phyloP scores from a whole-genome alignment of 306 rosid genomes.

The Calophaca sinica region DNA sequence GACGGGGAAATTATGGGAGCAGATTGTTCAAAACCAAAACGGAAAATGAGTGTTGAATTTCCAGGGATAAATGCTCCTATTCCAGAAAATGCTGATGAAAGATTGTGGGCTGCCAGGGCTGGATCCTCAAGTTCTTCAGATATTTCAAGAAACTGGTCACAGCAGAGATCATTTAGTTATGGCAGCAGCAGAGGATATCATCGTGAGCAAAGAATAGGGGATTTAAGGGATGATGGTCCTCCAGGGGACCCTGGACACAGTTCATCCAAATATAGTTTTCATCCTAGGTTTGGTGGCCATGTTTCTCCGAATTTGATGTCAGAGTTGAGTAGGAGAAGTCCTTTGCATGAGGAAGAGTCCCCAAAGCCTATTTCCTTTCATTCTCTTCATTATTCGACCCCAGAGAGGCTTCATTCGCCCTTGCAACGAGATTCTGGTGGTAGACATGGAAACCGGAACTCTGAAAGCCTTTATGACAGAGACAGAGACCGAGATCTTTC shows the following conservation, averaged over 20 bases:
- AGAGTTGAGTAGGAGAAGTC: slow-evolving; percentile 69
- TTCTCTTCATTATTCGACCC: slow-evolving; percentile 56
- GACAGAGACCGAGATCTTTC: slow-evolving; percentile 45
- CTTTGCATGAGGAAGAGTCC: slow-evolving; percentile 56
- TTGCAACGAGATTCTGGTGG: slow-evolving; percentile 46
- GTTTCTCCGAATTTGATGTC: slow-evolving; percentile 48
- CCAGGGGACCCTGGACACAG: slow-evolving; percentile 71
- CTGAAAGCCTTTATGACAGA: slow-evolving; percentile 50
- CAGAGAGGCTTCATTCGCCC: slow-evolving; percentile 51
- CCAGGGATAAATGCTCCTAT: slow-evolving; percentile 93
- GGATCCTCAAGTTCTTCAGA: slow-evolving; percentile 54
- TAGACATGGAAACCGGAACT: slow-evolving; percentile 48
- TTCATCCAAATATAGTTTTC: slow-evolving; percentile 60
- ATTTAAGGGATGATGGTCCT: slow-evolving; percentile 78
- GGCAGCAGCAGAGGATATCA: slow-evolving; percentile 65
- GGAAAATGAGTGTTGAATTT: slow-evolving; percentile 73
- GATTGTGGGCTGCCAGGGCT: slow-evolving; percentile 65
- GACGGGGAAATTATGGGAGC: slow-evolving; percentile 88
- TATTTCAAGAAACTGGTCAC: slow-evolving; percentile 59
- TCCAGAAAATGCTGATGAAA: slow-evolving; percentile 81
- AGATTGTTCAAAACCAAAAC: slow-evolving; percentile 52
- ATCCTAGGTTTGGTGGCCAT: slow-evolving; percentile 65
- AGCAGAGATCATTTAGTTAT: slow-evolving; percentile 59
- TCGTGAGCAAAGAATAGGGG: slow-evolving; percentile 68
- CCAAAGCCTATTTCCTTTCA: slow-evolving; percentile 42